Percentiles rank a stretch among this genome's conserved stretches.
Evolutionary conservation across 2,329 filamentous ascomycete genomes (phyloP).

Genomic region (Fusarium piperis): DNA sequence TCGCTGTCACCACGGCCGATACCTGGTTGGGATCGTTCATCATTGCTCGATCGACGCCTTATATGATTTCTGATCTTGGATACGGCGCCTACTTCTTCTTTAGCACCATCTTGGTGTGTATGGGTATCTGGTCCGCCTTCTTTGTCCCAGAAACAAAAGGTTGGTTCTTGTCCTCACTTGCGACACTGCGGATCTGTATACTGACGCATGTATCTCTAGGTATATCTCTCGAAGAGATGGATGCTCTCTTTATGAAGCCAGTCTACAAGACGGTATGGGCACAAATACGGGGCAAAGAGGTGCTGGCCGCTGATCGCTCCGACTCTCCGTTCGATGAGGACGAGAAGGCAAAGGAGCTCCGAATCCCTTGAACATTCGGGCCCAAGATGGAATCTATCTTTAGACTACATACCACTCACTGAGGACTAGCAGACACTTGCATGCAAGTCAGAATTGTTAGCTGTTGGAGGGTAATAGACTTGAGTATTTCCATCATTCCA

Average conservation of each 20-base stretch:
- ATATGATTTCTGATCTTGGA: conserved; percentile 53
- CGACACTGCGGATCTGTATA: not conserved
- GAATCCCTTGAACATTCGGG: conserved; percentile 25
- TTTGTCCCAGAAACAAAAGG: conserved; percentile 64
- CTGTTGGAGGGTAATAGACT: not conserved
- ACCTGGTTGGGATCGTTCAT: conserved; percentile 54
- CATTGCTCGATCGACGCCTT: conserved; percentile 52
- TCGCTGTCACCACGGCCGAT: conserved; percentile 48
- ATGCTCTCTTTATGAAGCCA: conserved; percentile 46
- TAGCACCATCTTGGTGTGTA: conserved; percentile 54
- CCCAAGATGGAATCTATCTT: conserved; percentile 11
- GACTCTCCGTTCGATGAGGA: conserved; percentile 35
- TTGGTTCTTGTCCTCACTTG: conserved; percentile 5
- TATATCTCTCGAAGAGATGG: conserved; percentile 60
- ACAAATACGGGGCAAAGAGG: conserved; percentile 32
- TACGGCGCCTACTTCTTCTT: conserved; percentile 66
- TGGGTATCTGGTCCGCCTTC: conserved; percentile 59
- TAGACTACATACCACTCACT: conserved; percentile 17
- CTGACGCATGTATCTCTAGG: conserved; percentile 32
- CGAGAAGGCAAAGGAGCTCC: conserved; percentile 32
- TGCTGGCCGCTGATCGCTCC: conserved; percentile 31
- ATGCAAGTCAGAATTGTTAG: not conserved
- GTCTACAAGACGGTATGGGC: conserved; percentile 48
- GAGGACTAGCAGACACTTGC: conserved; percentile 20
- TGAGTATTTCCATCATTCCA: conserved; percentile 19